Evolutionary conservation across 2,329 filamentous ascomycete species (phyloP), one percentile per base, ranked within the genome.

Genomic region (Arthrocladium fulminans): DNA sequence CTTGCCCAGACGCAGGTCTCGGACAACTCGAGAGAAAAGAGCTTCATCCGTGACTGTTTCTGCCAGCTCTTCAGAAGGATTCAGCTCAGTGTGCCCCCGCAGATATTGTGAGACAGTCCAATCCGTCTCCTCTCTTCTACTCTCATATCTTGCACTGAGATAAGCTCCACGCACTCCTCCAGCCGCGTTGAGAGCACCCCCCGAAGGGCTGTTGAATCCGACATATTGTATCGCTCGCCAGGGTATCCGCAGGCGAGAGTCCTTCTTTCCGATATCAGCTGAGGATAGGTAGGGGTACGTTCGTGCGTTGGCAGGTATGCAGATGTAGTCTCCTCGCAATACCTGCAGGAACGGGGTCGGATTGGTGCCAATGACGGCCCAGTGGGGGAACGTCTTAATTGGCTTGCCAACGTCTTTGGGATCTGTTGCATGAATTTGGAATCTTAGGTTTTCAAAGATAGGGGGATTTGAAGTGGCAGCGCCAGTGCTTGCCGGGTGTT

Each of bases 141-240:
- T 89, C 72, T 98, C 92, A 64, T 97, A 98, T 32, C 92, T 76
- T 13, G 88, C 88, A 51, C 86, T 88, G 15, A 97, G 70, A 63
- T 96, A 96, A 3, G 88, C 83, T 17, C 85, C 84, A n/a, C 79
- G 64, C 3, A 66, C 63, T 12, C 67, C 68, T 10, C 65, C 67
- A 74, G 4, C 77, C 68, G 12, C 77, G 68, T 42, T 73, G 68
- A 60, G 61, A 4, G 75, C 74, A 22, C 80, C 75, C 57, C 89
- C 85, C 20, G 32, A 24, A n/a, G n/a, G n/a, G 2, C 80, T 81
- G 60, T 88, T 86, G 61, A 97, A 97, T 0, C 92, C 90, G 8
- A 97, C 88, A 71, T 95, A 90, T 57, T 83, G 82, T 50, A 98
- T 84, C 0, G 88, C 88, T 55, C 74, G 74, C 10, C 73, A 72